Conservation (phyloP, 2,329 filamentous ascomycete species). For the Trichoderma pleuroti region DNA sequence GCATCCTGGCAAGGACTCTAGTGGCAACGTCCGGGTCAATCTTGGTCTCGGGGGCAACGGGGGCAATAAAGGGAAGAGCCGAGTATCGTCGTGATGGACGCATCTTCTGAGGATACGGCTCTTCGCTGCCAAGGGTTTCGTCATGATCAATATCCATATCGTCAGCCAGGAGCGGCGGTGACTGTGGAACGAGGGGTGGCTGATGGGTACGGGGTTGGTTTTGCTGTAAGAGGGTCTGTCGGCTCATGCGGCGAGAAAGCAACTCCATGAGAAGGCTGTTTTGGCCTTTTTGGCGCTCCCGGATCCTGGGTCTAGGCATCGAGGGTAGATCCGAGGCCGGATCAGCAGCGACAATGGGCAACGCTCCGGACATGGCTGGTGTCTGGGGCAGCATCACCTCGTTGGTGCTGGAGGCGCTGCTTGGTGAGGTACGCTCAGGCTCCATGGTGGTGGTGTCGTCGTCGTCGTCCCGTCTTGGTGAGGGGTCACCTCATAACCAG, state of each 20-base stretch:
- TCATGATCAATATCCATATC: conserved; percentile 10
- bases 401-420: neutral
- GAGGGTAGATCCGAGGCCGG: neutral
- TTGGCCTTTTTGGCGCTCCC: neutral
- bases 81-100: neutral
- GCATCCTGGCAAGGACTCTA: conserved; percentile 11
- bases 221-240: conserved; percentile 15
- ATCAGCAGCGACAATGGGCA: conserved; percentile 7
- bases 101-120: neutral
- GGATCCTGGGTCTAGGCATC: neutral
- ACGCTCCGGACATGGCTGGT: neutral
- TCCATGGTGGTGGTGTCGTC: conserved; percentile 4
- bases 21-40: conserved; percentile 2
- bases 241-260: conserved; percentile 16
- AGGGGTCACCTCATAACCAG: conserved; percentile 2
- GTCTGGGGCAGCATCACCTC: neutral
- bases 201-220: neutral
- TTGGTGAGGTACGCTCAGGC: neutral
- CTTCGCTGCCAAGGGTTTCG: neutral
- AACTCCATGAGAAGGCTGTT: conserved; percentile 13
- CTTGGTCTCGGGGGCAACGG: neutral
- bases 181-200: neutral
- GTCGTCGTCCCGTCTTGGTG: conserved; percentile 3
- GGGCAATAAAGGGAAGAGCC: neutral
- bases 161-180: neutral